Percentiles rank a stretch among this genome's conserved stretches.
Conservation (phyloP, 1,139 yeast species). For the Scheffersomyces lignicola region DNA sequence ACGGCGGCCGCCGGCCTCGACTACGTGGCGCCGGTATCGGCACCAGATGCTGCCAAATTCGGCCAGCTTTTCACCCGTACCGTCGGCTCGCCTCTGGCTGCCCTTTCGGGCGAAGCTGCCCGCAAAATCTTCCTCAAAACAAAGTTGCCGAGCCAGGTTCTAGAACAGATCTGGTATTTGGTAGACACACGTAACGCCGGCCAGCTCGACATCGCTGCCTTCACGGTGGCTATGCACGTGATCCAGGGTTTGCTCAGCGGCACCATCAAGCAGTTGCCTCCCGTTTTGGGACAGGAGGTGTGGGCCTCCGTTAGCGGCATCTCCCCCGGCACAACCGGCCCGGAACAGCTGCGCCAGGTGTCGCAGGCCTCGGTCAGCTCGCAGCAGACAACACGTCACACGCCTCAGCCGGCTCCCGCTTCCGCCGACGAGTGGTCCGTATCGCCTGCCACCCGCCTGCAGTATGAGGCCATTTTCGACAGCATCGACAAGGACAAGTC, state of each 20-base stretch:
- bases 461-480: conserved; percentile 77
- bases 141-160: conserved; percentile 66
- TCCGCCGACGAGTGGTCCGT: conserved; percentile 59
- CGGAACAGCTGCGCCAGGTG: conserved; percentile 30
- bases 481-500: conserved; percentile 64
- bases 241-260: conserved; percentile 80
- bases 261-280: conserved; percentile 66
- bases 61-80: conserved; percentile 74
- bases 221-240: conserved; percentile 92
- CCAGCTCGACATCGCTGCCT: conserved; percentile 66
- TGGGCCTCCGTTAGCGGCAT: conserved; percentile 55
- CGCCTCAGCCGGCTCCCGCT: conserved; percentile 11
- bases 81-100: conserved; percentile 51
- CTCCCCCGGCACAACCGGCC: conserved; percentile 7
- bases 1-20: conserved; percentile 39
- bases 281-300: conserved; percentile 61
- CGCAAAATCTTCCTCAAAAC: conserved; percentile 87
- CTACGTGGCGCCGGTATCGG: conserved; percentile 60
- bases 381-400: conserved; percentile 33
- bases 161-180: conserved; percentile 88
- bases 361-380: conserved; percentile 53
- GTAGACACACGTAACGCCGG: conserved; percentile 81
- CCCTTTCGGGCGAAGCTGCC: conserved; percentile 73
- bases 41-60: conserved; percentile 69
- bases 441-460: conserved; percentile 67